Base-by-base conservation (phyloP, 2,329 filamentous ascomycete species). In the Phialophora tarda region DNA sequence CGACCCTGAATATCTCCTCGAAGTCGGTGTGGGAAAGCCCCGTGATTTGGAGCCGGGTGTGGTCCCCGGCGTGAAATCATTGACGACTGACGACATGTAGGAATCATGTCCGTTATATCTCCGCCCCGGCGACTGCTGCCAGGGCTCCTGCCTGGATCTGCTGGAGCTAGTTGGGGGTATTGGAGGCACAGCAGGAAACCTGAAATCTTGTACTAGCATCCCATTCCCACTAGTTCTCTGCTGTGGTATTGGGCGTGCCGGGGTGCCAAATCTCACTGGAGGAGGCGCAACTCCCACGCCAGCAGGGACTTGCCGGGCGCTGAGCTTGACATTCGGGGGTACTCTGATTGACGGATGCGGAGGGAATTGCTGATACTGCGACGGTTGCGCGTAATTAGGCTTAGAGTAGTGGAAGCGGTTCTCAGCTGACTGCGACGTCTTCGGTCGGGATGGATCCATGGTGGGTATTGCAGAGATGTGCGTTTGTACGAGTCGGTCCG, bases 201-300 rank as follows among this genome's bases (percentile, higher is more conserved):
- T 62, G 53, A 71, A 69, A 54, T 71, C 63, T 51, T 70, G 68
- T 10, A 68, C 48, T n/a, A 70, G 41, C 41, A 63, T 62, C 11
- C 68, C 68, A 30, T 34, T 55, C 5, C 57, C 63, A 11, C 17
- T 23, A 21, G 63, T 28, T 26, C 60, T 48, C 38, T 64, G 67
- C 14, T 24, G 41, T 32, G 54, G 64, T 41, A 54, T 56, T 11
- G 53, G 28, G 21, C 60, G 65, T 30, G 66, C 48, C 8, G 47
- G 48, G 14, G 38, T 59, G 26, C 59, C 63, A 50, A 26, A 62
- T 63, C 60, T 68, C 17, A 63, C 61, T 44, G 69, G 69, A 41
- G 65, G 65, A 38, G 63, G 69, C 38, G 65, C 68, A 23, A 67
- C 60, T n/a, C 69, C 69, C 17, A 70, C 69, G 4, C 69, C 69